These are phyloP conservation scores for Aspergillus puulaauensis DNA, from an alignment of 2,329 filamentous ascomycete species.

Conservation along the genomic window DNA sequence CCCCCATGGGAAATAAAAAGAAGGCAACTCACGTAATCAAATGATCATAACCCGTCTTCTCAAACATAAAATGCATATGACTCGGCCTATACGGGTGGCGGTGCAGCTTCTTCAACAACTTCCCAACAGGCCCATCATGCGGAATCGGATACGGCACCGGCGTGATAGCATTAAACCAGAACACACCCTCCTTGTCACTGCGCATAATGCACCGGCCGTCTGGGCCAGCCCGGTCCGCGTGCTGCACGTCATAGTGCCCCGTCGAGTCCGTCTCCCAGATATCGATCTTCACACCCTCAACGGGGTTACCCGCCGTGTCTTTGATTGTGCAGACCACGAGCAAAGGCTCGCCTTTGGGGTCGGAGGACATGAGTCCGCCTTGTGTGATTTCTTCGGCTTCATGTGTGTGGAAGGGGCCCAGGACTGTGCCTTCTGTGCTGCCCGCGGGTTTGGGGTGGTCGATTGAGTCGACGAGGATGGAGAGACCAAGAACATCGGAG, in stretches of 20 bases:
- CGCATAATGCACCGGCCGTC: conserved; percentile 72
- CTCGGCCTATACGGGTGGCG: conserved; percentile 76
- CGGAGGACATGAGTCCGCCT: conserved; percentile 65
- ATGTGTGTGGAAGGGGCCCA: conserved; percentile 82
- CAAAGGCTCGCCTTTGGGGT: conserved; percentile 67
- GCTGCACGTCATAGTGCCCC: conserved; percentile 82
- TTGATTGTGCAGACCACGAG: conserved; percentile 72
- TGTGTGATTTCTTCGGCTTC: conserved; percentile 60
- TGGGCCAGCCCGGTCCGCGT: conserved; percentile 61
- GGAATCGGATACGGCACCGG: conserved; percentile 86
- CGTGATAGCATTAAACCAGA: conserved; percentile 83
- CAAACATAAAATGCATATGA: conserved; percentile 89
- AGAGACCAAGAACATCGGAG: conserved; percentile 75
- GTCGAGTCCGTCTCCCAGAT: conserved; percentile 82
- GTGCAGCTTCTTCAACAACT: conserved; percentile 63
- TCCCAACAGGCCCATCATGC: conserved; percentile 78
- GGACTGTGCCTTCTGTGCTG: conserved; percentile 74
- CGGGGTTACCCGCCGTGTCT: conserved; percentile 62
- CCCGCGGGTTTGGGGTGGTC: conserved; percentile 74
- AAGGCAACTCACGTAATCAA: conserved; percentile 70
- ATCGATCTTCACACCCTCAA: conserved; percentile 69
- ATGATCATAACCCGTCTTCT: conserved; percentile 74
- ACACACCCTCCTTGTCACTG: conserved; percentile 69
- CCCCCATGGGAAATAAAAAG: background rate
- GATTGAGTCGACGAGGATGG: conserved; percentile 76